phyloP scores from a whole-genome alignment of 2,329 filamentous ascomycete genomes.

The Xylariales sp. region DNA sequence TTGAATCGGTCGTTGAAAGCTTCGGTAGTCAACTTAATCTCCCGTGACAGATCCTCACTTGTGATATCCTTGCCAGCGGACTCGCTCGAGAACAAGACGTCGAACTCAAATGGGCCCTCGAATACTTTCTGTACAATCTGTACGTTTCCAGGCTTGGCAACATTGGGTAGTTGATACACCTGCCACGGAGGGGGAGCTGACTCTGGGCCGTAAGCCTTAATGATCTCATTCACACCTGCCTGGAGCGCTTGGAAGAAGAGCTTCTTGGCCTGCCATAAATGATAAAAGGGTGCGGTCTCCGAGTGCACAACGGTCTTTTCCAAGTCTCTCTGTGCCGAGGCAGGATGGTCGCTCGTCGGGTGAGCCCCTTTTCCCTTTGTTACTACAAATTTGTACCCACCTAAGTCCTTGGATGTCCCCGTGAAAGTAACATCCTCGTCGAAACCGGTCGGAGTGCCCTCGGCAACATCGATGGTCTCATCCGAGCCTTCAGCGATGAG shows the following conservation, averaged over 20 bases:
- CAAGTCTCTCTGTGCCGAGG: slow-evolving; percentile 75
- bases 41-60: slow-evolving; percentile 73
- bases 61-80: slow-evolving; percentile 69
- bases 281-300: slow-evolving; percentile 71
- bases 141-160: slow-evolving; percentile 77
- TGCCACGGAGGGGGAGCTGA: slow-evolving; percentile 85
- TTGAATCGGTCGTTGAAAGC: slow-evolving; percentile 81
- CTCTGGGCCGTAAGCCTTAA: slow-evolving; percentile 63
- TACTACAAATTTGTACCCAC: slow-evolving; percentile 81
- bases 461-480: slow-evolving; percentile 68
- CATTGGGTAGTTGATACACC: slow-evolving; percentile 81
- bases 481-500: slow-evolving; percentile 81
- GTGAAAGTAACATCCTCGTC: slow-evolving; percentile 73
- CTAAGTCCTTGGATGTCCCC: slow-evolving; percentile 78
- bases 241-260: slow-evolving; percentile 67
- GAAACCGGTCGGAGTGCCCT: slow-evolving; percentile 62
- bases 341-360: slow-evolving; percentile 72
- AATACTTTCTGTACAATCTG: slow-evolving; percentile 94
- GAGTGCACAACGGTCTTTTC: slow-evolving; percentile 83
- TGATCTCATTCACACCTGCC: slow-evolving; percentile 61
- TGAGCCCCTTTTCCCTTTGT: slow-evolving; percentile 75
- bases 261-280: slow-evolving; percentile 86
- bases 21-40: slow-evolving; percentile 73
- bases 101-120: slow-evolving; percentile 90
- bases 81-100: slow-evolving; percentile 86